Evolutionary conservation across 441 rosid genomes (phyloP).

Genomic region (Erysimum cheiri): DNA sequence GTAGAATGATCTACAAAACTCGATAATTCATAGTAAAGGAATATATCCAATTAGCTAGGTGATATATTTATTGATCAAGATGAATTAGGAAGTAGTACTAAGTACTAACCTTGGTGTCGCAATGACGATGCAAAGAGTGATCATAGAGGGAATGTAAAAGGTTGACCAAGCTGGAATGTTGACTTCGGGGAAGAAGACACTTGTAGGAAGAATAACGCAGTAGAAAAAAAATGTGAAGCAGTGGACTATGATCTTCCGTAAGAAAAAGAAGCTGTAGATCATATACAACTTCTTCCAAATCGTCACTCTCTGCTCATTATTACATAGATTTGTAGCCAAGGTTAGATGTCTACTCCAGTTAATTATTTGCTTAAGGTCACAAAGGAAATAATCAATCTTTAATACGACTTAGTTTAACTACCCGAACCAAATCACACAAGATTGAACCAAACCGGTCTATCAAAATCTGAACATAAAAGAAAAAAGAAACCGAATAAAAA

Average conservation of each 20-base stretch:
- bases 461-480: no score
- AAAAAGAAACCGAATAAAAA: not conserved
- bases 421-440: not conserved
- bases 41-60: not conserved
- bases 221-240: constrained; percentile 42
- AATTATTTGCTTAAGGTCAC: not conserved
- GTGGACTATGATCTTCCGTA: constrained; percentile 46
- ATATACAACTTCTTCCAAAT: constrained; percentile 50
- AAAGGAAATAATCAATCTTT: not conserved
- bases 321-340: not conserved
- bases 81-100: constrained; percentile 36
- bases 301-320: constrained; percentile 50
- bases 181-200: constrained; percentile 58
- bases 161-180: constrained; percentile 59
- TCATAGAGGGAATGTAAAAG: constrained; percentile 53
- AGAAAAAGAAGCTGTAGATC: constrained; percentile 41
- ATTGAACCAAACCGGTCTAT: constrained; percentile 1
- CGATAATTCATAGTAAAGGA: not conserved
- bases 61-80: constrained; percentile 39
- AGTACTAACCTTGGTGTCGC: constrained; percentile 48
- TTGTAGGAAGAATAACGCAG: constrained; percentile 42
- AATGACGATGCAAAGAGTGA: constrained; percentile 50
- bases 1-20: constrained; percentile 47
- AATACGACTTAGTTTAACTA: not conserved
- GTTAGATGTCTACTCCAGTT: not conserved